phyloP scores from a whole-genome alignment of 192 early-diverging fungal genomes.

The Linnemannia exigua region DNA sequence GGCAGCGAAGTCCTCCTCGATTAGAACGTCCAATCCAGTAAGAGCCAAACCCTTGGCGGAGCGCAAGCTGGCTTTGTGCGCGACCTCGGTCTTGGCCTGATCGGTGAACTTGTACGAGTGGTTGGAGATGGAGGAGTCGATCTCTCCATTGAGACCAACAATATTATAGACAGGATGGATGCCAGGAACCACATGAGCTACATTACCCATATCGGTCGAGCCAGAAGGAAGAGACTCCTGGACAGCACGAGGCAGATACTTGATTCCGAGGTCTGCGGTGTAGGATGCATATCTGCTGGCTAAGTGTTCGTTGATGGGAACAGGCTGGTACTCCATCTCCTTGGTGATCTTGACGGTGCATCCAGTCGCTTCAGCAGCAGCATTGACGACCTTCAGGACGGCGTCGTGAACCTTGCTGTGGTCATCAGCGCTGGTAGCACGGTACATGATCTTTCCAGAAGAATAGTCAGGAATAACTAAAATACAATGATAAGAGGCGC shows the following conservation, averaged over 20 bases:
- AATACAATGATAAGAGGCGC: constrained; percentile 25
- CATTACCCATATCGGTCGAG: constrained; percentile 34
- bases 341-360: constrained; percentile 69
- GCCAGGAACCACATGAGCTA: constrained; percentile 26
- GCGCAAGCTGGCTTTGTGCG: constrained; percentile 69
- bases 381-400: constrained; percentile 70
- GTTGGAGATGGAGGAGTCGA: constrained; percentile 67
- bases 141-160: constrained; percentile 53
- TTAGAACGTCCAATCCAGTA: constrained; percentile 61
- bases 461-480: constrained; percentile 77
- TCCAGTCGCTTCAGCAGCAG: constrained; percentile 78
- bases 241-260: constrained; percentile 15
- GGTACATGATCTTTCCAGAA: constrained; percentile 67
- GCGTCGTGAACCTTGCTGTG: constrained; percentile 63
- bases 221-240: constrained; percentile 23
- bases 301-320: constrained; percentile 62
- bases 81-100: constrained; percentile 67
- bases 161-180: constrained; percentile 46
- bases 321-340: constrained; percentile 68
- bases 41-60: constrained; percentile 69
- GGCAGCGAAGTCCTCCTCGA: constrained; percentile 62
- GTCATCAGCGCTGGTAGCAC: constrained; percentile 65
- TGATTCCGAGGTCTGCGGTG: constrained; percentile 25
- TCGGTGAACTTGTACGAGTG: constrained; percentile 77
- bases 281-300: constrained; percentile 34